Base-by-base conservation (phyloP, 352 stramenopile species). In the Pythium insidiosum region DNA sequence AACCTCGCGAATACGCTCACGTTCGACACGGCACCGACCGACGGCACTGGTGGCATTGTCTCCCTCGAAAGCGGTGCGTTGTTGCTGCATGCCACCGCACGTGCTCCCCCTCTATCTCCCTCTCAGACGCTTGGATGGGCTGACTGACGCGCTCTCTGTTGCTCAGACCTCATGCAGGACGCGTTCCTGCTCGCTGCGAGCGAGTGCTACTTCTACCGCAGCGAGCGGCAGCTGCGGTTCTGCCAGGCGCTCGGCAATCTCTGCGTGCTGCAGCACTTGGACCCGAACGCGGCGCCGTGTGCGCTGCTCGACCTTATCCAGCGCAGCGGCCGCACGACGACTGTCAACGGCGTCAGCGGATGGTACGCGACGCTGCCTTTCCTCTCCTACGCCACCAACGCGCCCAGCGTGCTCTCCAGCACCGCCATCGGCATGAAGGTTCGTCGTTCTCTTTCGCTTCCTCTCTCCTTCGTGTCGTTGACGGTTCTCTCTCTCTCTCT, bases 251-350 rank as follows among this genome's bases (percentile, higher is more conserved):
- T 98, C 5, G 83, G 78, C 10, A 97, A 97, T 51, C 50, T 98
- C 12, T 98, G 94, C 43, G 88, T 96, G 6, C 52, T 98, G n/a
- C 79, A 93, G 47, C 77, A 96, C 51, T 95, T 97, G 47, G 59
- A 78, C 20, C 50, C 73, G 18, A 52, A 56, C 1, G 48, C 66
- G 5, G 37, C 68, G 6, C 71, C 86, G 0, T 98, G 92, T 42
- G 61, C 61, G 18, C 48, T 96, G 6, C 71, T 95, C 34, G 49
- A 82, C 6, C 53, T 77, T 4, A 84, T 97, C 46, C 71, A 86
- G 50, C 66, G 62, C 26, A 78, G 57, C 22, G 67, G 69, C 1
- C 65, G 68, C 25, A 59, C 51, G 7, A 63, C 68, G 16, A 69
- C 48, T 12, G 61, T 63, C 3, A 79, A 85, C 38, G 50, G 24